Evolutionary conservation across 192 early-diverging fungal genomes (phyloP).

Genomic region (Coemansia sp.): DNA sequence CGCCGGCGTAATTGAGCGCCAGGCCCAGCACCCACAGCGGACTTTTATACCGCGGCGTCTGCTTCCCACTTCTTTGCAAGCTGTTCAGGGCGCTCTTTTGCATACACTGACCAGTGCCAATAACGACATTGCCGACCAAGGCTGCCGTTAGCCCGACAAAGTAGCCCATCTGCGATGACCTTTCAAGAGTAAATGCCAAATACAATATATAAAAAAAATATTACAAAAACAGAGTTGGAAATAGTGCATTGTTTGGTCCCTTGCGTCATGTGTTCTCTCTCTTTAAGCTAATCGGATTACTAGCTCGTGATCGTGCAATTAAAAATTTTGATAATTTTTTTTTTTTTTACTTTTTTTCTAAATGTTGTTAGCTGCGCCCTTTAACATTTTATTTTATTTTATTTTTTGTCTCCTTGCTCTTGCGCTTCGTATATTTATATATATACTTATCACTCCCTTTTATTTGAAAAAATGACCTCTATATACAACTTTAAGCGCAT

Average conservation of each 20-base stretch:
- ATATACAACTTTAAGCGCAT: conserved; percentile 99
- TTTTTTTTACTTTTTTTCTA: background rate
- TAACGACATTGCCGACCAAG: conserved; percentile 50
- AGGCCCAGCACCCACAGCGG: conserved; percentile 45
- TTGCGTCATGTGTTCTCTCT: background rate
- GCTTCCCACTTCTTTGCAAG: conserved; percentile 30
- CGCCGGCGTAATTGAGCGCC: conserved; percentile 50
- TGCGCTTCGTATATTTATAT: conserved; percentile 1
- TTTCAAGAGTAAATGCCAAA: background rate
- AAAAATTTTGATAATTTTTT: conserved; percentile 18
- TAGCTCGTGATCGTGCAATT: conserved; percentile 3
- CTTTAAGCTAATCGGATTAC: background rate
- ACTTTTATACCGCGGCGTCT: conserved; percentile 39
- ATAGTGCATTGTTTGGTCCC: background rate
- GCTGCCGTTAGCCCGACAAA: conserved; percentile 47
- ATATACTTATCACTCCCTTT: background rate
- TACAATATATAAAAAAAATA: background rate
- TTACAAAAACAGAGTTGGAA: background rate
- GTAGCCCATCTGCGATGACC: conserved; percentile 27
- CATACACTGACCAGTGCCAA: conserved; percentile 54
- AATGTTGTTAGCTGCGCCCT: background rate
- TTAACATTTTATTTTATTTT: background rate
- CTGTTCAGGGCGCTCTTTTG: conserved; percentile 52
- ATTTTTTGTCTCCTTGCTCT: background rate
- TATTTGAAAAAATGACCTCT: conserved; percentile 42